These are phyloP conservation scores for Suhomyces coccinellae DNA, from an alignment of 1,139 yeast species.

Conservation along the genomic window DNA sequence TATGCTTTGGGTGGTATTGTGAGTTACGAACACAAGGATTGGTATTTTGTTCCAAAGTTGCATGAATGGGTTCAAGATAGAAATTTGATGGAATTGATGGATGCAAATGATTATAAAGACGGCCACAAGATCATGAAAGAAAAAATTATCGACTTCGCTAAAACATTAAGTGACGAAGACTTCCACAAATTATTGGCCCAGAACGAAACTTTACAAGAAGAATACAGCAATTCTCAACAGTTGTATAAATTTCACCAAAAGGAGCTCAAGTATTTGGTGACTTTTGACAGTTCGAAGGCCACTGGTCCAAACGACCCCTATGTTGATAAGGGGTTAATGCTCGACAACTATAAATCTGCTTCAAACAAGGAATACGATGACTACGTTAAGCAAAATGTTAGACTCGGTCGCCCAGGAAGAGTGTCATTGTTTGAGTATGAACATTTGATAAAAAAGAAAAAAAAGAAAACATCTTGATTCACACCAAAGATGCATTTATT, in stretches of 20 bases:
- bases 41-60: slow-evolving; percentile 33
- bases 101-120: slow-evolving; percentile 12
- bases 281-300: slow-evolving; percentile 17
- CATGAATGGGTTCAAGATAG: slow-evolving; percentile 27
- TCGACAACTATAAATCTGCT: slow-evolving; percentile 5
- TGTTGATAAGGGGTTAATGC: slow-evolving; percentile 10
- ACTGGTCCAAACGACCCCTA: slow-evolving; percentile 19
- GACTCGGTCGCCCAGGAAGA: slow-evolving; percentile 24
- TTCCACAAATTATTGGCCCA: slow-evolving; percentile 32
- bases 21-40: slow-evolving; percentile 18
- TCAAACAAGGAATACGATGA: slow-evolving; percentile 18
- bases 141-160: slow-evolving; percentile 13
- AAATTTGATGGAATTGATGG: slow-evolving; percentile 9
- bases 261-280: slow-evolving; percentile 31
- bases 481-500: neutral
- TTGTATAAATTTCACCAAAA: slow-evolving; percentile 35
- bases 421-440: slow-evolving; percentile 28
- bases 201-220: slow-evolving; percentile 35
- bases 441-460: neutral
- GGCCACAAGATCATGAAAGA: slow-evolving; percentile 14
- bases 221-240: slow-evolving; percentile 41
- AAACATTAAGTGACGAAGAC: slow-evolving; percentile 25
- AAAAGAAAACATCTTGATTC: neutral
- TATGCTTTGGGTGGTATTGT: slow-evolving; percentile 23
- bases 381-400: slow-evolving; percentile 21